phyloP scores from a whole-genome alignment of 257 asterid genomes.

The Solanum okadae region DNA sequence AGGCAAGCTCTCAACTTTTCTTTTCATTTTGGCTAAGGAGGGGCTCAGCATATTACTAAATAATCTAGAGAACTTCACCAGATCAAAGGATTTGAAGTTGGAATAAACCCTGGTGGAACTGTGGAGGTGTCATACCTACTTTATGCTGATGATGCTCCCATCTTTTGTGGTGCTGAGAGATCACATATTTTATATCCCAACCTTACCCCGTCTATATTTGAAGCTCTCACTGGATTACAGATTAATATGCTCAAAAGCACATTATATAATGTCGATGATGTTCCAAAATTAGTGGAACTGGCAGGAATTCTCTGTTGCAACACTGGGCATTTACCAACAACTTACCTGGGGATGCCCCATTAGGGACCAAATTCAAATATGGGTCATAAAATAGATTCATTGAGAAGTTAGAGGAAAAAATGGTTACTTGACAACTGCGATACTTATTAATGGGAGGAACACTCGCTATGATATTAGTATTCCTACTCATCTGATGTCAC shows the following conservation, averaged over 20 bases:
- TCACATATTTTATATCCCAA: neutral
- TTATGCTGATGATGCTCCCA: neutral
- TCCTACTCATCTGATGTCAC: neutral
- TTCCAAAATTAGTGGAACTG: neutral
- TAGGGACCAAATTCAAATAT: neutral
- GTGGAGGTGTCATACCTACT: neutral
- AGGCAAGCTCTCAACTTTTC: neutral
- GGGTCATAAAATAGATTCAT: neutral
- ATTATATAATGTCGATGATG: neutral
- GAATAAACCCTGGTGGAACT: neutral
- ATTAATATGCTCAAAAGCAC: neutral
- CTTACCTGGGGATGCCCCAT: neutral
- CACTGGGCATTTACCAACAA: neutral
- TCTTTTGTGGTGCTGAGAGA: neutral
- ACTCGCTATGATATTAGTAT: neutral
- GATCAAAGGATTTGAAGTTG: neutral
- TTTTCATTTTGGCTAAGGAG: neutral
- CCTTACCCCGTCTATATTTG: neutral
- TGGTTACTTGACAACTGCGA: neutral
- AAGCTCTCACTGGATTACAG: neutral
- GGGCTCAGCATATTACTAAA: neutral
- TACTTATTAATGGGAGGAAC: neutral
- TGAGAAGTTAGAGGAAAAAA: neutral
- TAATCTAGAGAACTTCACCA: neutral
- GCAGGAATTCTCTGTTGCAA: neutral